phyloP scores from a whole-genome alignment of 2,329 filamentous ascomycete species.

The Epichloe typhina region DNA sequence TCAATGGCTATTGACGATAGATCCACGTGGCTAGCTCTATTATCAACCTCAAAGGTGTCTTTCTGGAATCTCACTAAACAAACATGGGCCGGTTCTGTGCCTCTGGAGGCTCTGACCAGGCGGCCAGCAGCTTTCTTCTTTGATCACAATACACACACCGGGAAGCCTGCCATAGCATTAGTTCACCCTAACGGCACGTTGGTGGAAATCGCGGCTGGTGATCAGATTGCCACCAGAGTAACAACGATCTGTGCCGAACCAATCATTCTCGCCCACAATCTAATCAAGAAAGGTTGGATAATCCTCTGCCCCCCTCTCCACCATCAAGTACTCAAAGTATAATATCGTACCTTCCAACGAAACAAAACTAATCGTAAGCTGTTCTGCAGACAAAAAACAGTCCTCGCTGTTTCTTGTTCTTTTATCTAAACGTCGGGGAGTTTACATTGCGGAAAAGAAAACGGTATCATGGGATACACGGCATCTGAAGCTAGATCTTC shows the following conservation, averaged over 20 bases:
- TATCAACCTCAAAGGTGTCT: constrained; percentile 39
- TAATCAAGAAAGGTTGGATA: constrained; percentile 30
- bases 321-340: not conserved
- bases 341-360: not conserved
- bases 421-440: constrained; percentile 1
- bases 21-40: constrained; percentile 52
- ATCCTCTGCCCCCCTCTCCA: not conserved
- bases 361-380: not conserved
- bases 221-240: constrained; percentile 26
- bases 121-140: constrained; percentile 54
- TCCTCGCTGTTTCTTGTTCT: not conserved
- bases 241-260: constrained; percentile 38
- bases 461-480: constrained; percentile 36
- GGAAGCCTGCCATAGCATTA: constrained; percentile 39
- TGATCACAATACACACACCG: constrained; percentile 23
- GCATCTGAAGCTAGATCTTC: constrained; percentile 26
- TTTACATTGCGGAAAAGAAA: constrained; percentile 8
- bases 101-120: constrained; percentile 38
- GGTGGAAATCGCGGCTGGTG: constrained; percentile 35
- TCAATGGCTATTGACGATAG: constrained; percentile 51
- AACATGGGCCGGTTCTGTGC: constrained; percentile 40
- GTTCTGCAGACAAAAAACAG: not conserved
- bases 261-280: constrained; percentile 34
- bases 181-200: constrained; percentile 52
- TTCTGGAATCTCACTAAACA: constrained; percentile 50